A percentile compares a stretch with the other conserved stretches of the same genome.
phyloP scores from a whole-genome alignment of 1,284 basidiomycete species.

The Cutaneotrichosporon sp. region DNA sequence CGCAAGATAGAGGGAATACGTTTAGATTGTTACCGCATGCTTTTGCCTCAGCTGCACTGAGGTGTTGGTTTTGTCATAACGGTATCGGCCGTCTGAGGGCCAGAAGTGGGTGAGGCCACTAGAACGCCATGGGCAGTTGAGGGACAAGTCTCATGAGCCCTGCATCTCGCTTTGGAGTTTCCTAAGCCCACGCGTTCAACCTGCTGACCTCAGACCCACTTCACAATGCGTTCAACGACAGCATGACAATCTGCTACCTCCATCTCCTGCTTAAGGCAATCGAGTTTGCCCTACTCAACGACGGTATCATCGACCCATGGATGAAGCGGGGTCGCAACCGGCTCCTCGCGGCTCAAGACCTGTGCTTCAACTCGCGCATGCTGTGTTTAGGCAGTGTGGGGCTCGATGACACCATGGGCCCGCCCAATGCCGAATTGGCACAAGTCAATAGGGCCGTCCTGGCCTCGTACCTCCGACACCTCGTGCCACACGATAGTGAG shows the following conservation, averaged over 20 bases:
- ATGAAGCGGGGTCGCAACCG: conserved; percentile 15
- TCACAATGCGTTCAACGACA: conserved; percentile 35
- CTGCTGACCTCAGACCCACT: conserved; percentile 23
- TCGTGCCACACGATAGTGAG: neutral
- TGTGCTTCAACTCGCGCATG: conserved; percentile 31
- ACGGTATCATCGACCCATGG: conserved; percentile 32
- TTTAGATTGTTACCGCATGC: too few relatives aligned
- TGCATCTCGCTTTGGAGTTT: neutral
- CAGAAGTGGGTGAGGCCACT: too few relatives aligned
- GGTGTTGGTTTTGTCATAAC: too few relatives aligned
- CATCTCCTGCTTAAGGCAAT: conserved; percentile 32
- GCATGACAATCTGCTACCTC: conserved; percentile 25
- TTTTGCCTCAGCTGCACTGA: too few relatives aligned
- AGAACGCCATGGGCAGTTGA: too few relatives aligned
- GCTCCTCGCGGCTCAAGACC: conserved; percentile 25
- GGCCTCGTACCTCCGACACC: conserved; percentile 23
- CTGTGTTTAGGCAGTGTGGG: conserved; percentile 29
- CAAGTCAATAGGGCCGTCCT: neutral
- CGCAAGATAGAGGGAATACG: too few relatives aligned
- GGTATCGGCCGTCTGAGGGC: too few relatives aligned
- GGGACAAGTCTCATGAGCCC: neutral
- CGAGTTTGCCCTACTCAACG: conserved; percentile 32
- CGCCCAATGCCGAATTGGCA: conserved; percentile 3
- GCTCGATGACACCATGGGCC: conserved; percentile 10
- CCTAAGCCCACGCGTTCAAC: neutral